phyloP scores from a whole-genome alignment of 2,329 filamentous ascomycete genomes.

The Monosporascus ibericus region DNA sequence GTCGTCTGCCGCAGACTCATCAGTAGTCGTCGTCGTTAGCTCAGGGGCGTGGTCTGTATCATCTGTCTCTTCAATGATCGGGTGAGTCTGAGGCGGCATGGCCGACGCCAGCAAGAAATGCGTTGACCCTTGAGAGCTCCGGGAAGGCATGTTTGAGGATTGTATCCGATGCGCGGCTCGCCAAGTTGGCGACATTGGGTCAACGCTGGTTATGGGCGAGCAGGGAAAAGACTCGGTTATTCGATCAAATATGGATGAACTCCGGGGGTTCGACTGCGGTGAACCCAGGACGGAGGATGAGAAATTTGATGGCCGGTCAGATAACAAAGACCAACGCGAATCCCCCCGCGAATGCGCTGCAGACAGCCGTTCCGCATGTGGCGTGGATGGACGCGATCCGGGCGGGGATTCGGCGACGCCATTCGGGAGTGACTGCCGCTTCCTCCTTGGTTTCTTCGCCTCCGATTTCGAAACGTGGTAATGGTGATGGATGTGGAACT shows the following conservation, averaged over 20 bases:
- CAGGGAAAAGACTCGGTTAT: conserved; percentile 65
- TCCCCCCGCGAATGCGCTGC: conserved; percentile 40
- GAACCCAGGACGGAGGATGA: conserved; percentile 73
- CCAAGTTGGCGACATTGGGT: conserved; percentile 60
- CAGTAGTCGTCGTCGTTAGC: conserved; percentile 22
- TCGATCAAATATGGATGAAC: conserved; percentile 69
- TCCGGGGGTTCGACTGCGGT: conserved; percentile 66
- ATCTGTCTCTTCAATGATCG: conserved; percentile 25
- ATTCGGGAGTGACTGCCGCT: conserved; percentile 58
- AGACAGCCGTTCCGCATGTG: conserved; percentile 32
- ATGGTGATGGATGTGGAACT: conserved; percentile 90
- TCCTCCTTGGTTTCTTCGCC: conserved; percentile 61
- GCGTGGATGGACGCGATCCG: conserved; percentile 34
- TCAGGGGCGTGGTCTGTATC: conserved; percentile 26
- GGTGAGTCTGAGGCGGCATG: conserved; percentile 17
- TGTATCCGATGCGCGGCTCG: conserved; percentile 46
- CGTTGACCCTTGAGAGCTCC: conserved; percentile 35
- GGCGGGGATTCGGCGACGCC: conserved; percentile 55
- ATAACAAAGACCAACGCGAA: conserved; percentile 59
- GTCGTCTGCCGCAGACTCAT: conserved; percentile 30
- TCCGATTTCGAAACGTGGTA: conserved; percentile 70
- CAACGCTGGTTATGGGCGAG: conserved; percentile 73
- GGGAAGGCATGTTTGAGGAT: conserved; percentile 48
- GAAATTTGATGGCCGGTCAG: conserved; percentile 56
- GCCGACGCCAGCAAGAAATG: conserved; percentile 16